Conservation (phyloP, 306 rosid genomes). For the Fragaria nilgerrensis region DNA sequence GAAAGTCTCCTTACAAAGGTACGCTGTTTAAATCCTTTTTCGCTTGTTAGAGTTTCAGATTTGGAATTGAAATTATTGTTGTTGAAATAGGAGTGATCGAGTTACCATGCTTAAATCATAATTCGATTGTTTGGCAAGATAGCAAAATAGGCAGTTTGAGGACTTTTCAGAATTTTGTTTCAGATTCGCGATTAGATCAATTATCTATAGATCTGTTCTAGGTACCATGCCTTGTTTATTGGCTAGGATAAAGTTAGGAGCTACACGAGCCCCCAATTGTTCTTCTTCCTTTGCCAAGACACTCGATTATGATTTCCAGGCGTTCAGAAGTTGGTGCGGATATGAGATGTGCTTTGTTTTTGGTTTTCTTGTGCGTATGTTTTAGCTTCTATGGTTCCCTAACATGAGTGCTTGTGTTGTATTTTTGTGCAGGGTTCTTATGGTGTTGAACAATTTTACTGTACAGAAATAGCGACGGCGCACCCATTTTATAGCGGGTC, state of each 20-base stretch:
- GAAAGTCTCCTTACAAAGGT: conserved; percentile 78
- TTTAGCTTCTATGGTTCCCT: not conserved
- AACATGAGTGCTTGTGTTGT: not conserved
- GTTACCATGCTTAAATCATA: not conserved
- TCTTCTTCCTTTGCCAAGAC: not conserved
- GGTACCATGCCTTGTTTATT: not conserved
- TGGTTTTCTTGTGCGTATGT: not conserved
- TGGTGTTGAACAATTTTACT: conserved; percentile 51
- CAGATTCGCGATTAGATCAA: not conserved
- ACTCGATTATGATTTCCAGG: not conserved
- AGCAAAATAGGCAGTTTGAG: not conserved
- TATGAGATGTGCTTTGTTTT: not conserved
- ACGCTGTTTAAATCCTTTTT: not conserved
- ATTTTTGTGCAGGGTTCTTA: conserved; percentile 50
- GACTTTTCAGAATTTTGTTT: not conserved
- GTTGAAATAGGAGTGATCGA: not conserved
- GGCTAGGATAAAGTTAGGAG: not conserved
- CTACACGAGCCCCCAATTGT: not conserved
- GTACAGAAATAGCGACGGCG: conserved; percentile 57
- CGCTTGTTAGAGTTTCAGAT: not conserved
- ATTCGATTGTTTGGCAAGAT: not conserved
- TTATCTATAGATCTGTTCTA: not conserved
- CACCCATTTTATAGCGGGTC: conserved; percentile 95
- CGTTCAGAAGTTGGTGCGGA: not conserved
- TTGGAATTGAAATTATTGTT: not conserved